Evolutionary conservation across 768 basidiomycete species (phyloP).

Genomic region (Lentinula sp.): DNA sequence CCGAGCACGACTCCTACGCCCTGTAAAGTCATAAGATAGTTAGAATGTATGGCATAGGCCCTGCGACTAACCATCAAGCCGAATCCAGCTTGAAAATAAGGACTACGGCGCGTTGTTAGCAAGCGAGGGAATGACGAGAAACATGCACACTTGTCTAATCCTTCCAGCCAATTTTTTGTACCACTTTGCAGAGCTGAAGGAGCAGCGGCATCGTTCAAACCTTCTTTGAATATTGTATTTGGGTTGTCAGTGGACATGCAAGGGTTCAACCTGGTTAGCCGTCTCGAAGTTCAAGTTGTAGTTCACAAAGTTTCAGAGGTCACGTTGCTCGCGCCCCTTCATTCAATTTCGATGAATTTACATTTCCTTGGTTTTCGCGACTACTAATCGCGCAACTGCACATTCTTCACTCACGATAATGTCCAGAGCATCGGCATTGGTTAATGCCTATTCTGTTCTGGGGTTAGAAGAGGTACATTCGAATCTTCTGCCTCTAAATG

Average conservation of each 20-base stretch:
- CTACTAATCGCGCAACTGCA: background rate
- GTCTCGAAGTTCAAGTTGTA: too few species aligned
- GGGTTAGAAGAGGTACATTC: slow-evolving; percentile 46
- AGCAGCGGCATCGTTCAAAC: background rate
- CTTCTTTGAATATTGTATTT: background rate
- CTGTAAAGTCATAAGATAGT: slow-evolving; percentile 22
- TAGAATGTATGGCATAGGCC: background rate
- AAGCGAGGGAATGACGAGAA: background rate
- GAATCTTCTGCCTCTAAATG: background rate
- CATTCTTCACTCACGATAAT: background rate
- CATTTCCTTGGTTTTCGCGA: background rate
- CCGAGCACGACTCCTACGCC: slow-evolving; percentile 87
- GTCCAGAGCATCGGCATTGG: slow-evolving; percentile 1
- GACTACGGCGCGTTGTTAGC: slow-evolving; percentile 43
- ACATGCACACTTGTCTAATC: slow-evolving; percentile 55
- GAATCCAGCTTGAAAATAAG: slow-evolving; percentile 97
- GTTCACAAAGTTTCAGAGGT: background rate
- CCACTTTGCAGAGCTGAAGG: background rate
- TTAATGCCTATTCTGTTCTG: slow-evolving; percentile 34
- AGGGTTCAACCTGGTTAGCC: background rate
- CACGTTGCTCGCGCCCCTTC: background rate
- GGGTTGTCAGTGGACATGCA: background rate
- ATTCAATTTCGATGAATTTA: too few species aligned
- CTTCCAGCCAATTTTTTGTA: background rate
- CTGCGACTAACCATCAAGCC: slow-evolving; percentile 76